A percentile compares a stretch with the other conserved stretches of the same genome.
Conservation (phyloP, 139 green algal species). For the Chlamydomonas schloesseri region DNA sequence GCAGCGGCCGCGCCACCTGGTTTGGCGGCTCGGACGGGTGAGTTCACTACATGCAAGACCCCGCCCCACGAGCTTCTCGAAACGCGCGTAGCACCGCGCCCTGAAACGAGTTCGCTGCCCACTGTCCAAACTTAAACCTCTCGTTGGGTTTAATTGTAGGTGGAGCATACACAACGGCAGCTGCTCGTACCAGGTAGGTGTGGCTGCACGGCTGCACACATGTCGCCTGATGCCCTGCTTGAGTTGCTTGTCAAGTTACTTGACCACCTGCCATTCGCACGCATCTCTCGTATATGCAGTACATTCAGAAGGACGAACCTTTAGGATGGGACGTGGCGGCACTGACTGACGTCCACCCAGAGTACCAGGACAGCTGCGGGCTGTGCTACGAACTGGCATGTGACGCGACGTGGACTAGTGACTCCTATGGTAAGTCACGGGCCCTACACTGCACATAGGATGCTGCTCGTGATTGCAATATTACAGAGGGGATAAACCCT, state of each 20-base stretch:
- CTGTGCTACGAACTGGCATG: conserved; percentile 38
- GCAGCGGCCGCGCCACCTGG: background rate
- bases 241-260: too few species aligned
- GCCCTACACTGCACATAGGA: too few species aligned
- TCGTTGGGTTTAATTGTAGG: background rate
- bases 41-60: background rate
- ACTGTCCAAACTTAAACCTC: too few species aligned
- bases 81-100: too few species aligned
- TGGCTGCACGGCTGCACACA: too few species aligned
- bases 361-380: conserved; percentile 30
- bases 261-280: too few species aligned
- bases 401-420: background rate
- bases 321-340: conserved; percentile 15
- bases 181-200: background rate
- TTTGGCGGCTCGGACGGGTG: background rate
- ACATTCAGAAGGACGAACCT: conserved; percentile 11
- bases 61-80: too few species aligned
- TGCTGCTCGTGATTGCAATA: too few species aligned
- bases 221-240: too few species aligned
- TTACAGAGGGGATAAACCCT: too few species aligned
- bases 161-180: background rate
- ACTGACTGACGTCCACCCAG: background rate
- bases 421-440: background rate
- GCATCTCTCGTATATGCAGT: background rate
- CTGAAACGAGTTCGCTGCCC: too few species aligned